Conservation (phyloP, 345 rosid species). For the Brassica incana region DNA sequence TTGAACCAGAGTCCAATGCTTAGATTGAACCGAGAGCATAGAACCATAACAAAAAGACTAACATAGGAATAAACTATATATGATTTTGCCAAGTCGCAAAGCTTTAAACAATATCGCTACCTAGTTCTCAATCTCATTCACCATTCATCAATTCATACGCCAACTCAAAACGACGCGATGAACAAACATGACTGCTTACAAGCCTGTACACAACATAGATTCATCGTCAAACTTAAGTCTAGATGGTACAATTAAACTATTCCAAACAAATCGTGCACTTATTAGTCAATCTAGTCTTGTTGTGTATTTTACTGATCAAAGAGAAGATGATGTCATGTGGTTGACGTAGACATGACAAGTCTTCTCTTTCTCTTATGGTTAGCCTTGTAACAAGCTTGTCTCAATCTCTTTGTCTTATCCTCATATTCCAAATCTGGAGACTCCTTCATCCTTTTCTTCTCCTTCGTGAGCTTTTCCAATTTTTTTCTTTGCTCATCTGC, state of each 20-base stretch:
- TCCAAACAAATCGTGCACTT: neutral
- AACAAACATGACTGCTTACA: neutral
- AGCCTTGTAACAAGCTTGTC: slow-evolving; percentile 82
- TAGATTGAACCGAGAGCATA: neutral
- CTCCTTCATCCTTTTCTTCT: slow-evolving; percentile 54
- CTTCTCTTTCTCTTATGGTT: slow-evolving; percentile 66
- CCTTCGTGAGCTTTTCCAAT: slow-evolving; percentile 51
- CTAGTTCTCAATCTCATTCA: neutral
- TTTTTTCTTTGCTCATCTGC: slow-evolving; percentile 40
- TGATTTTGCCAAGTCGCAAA: neutral
- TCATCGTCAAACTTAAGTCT: neutral
- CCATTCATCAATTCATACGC: neutral
- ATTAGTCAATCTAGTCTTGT: neutral
- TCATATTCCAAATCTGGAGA: slow-evolving; percentile 54
- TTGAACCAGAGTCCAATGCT: neutral
- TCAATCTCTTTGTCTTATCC: slow-evolving; percentile 56
- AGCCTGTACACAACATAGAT: neutral
- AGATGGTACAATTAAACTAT: neutral
- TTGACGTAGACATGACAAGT: slow-evolving; percentile 4
- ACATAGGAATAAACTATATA: neutral
- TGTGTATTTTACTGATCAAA: neutral
- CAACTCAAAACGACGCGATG: neutral
- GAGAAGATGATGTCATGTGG: slow-evolving; percentile 1
- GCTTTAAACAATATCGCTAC: neutral
- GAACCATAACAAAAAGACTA: neutral